Percentiles rank a stretch among this genome's conserved stretches.
These are phyloP conservation scores for Globisporangium ultimum DNA, from an alignment of 352 stramenopile species.

Conservation along the genomic window DNA sequence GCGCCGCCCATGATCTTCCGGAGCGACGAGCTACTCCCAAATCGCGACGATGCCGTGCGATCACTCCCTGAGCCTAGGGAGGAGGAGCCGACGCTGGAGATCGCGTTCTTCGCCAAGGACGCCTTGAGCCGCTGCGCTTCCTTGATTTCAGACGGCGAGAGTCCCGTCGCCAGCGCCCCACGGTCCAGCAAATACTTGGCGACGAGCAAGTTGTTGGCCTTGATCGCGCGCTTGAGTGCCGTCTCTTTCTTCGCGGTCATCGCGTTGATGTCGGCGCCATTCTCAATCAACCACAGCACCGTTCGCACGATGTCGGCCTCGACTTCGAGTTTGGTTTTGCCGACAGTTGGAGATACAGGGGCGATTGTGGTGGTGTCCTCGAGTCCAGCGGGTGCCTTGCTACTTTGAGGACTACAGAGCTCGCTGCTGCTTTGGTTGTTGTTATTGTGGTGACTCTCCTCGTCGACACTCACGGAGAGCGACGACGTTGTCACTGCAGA, in stretches of 20 bases:
- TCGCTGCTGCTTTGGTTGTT: constrained; percentile 26
- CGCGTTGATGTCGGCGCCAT: constrained; percentile 62
- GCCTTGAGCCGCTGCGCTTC: constrained; percentile 52
- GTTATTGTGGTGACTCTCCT: constrained; percentile 21
- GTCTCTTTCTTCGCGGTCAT: constrained; percentile 43
- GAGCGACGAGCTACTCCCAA: not conserved
- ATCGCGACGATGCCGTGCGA: too few species aligned
- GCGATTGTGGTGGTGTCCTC: too few species aligned
- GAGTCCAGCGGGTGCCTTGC: not conserved
- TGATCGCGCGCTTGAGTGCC: constrained; percentile 53
- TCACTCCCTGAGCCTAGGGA: too few species aligned
- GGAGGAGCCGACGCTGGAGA: constrained; percentile 54
- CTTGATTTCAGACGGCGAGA: constrained; percentile 37
- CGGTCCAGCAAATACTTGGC: constrained; percentile 57
- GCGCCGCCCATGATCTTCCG: too few species aligned
- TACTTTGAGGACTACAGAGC: constrained; percentile 1
- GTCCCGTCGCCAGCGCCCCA: constrained; percentile 36
- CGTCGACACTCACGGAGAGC: constrained; percentile 26
- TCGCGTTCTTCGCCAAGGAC: constrained; percentile 49
- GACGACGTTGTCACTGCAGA: constrained; percentile 27
- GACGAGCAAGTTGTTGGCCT: constrained; percentile 41
- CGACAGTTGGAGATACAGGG: not conserved
- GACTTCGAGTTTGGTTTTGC: constrained; percentile 36
- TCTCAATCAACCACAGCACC: constrained; percentile 72
- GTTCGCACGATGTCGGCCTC: constrained; percentile 61